Percentiles rank a stretch among this genome's conserved stretches.
These are phyloP conservation scores for Ramaria sp. DNA, from an alignment of 768 basidiomycete species.

Conservation along the genomic window DNA sequence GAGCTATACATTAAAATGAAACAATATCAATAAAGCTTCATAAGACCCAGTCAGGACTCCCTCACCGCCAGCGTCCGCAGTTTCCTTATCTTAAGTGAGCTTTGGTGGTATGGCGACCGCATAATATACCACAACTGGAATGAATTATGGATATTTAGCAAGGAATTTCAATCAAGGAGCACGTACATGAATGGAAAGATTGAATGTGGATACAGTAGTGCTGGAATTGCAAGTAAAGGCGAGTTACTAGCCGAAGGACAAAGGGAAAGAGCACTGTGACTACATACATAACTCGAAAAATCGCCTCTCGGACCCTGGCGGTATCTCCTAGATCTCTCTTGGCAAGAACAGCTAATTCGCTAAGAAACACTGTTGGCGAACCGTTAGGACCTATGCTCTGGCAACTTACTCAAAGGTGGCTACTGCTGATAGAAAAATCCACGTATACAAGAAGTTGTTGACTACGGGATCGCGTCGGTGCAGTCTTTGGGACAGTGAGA, in stretches of 20 bases:
- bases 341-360: background rate
- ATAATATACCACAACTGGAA: background rate
- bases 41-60: background rate
- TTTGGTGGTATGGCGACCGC: background rate
- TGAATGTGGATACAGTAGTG: background rate
- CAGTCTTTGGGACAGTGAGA: background rate
- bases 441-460: conserved; percentile 5
- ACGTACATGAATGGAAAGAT: conserved; percentile 5
- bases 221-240: background rate
- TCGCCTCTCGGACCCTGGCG: background rate
- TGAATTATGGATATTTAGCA: background rate
- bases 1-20: background rate
- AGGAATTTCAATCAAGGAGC: no score
- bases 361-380: background rate
- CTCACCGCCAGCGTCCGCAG: background rate
- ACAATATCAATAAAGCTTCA: background rate
- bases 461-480: conserved; percentile 3
- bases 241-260: background rate
- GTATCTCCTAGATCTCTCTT: background rate
- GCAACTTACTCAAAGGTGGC: background rate
- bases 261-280: background rate
- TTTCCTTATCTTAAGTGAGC: background rate
- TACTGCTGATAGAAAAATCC: background rate
- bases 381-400: no score
- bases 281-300: background rate